Percentiles rank a stretch among this genome's conserved stretches.
phyloP scores from a whole-genome alignment of 371 early-diverging fungal species.

The Mucor plumbeus region DNA sequence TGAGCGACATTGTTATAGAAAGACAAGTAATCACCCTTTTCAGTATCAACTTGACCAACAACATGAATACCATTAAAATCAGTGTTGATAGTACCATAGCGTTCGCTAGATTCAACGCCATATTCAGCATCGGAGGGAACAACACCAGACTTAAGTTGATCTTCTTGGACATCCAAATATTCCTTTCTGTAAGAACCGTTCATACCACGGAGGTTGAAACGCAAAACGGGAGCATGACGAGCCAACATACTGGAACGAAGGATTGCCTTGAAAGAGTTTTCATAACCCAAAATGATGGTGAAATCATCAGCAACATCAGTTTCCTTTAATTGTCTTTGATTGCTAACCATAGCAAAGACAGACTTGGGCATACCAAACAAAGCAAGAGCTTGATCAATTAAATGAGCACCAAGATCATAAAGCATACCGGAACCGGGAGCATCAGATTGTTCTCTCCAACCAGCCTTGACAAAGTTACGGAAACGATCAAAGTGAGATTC shows the following conservation, averaged over 20 bases:
- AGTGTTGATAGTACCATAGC: slow-evolving; percentile 63
- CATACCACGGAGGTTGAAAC: slow-evolving; percentile 75
- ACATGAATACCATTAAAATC: slow-evolving; percentile 58
- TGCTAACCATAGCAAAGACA: slow-evolving; percentile 65
- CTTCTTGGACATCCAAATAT: slow-evolving; percentile 77
- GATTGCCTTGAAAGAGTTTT: slow-evolving; percentile 61
- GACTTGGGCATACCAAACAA: slow-evolving; percentile 75
- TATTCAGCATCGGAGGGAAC: slow-evolving; percentile 55
- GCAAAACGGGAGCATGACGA: slow-evolving; percentile 64
- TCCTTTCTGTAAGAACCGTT: slow-evolving; percentile 71
- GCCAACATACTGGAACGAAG: slow-evolving; percentile 77
- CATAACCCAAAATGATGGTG: slow-evolving; percentile 67
- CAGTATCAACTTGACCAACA: slow-evolving; percentile 63
- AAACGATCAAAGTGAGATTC: slow-evolving; percentile 81
- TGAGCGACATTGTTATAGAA: slow-evolving; percentile 73
- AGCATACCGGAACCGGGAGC: slow-evolving; percentile 74
- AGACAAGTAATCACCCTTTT: slow-evolving; percentile 60
- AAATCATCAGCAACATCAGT: slow-evolving; percentile 68
- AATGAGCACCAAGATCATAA: slow-evolving; percentile 79
- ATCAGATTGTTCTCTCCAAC: slow-evolving; percentile 74
- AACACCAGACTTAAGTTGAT: slow-evolving; percentile 69
- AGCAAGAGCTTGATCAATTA: slow-evolving; percentile 76
- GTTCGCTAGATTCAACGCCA: slow-evolving; percentile 57
- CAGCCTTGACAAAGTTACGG: slow-evolving; percentile 71
- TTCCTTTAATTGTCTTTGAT: slow-evolving; percentile 69